Evolutionary conservation across 805 yeast genomes (phyloP).

Genomic region (Suhomyces sp.): DNA sequence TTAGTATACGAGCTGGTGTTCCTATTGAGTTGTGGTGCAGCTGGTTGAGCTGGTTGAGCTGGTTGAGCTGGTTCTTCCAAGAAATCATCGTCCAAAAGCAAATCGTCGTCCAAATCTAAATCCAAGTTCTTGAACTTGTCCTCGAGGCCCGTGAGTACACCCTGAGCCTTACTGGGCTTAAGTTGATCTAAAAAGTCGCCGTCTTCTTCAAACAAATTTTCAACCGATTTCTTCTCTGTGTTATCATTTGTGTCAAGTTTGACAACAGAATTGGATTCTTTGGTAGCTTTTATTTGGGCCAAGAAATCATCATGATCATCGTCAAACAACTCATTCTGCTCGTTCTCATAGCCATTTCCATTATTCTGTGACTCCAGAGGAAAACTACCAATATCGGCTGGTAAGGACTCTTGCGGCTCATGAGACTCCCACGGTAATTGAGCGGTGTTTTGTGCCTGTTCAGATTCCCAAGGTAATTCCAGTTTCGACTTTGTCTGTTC

Average conservation of each 20-base stretch:
- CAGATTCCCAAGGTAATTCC: conserved; percentile 3
- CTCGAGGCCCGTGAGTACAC: not conserved
- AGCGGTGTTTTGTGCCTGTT: not conserved
- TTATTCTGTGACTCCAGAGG: not conserved
- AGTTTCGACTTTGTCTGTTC: not conserved
- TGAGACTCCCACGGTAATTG: not conserved
- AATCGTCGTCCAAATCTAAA: conserved; percentile 30
- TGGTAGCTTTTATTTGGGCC: not conserved
- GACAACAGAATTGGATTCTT: not conserved
- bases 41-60: not conserved
- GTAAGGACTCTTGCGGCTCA: not conserved
- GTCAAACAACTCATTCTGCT: not conserved
- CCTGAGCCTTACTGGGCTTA: not conserved
- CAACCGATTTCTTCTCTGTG: not conserved
- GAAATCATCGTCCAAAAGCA: conserved; percentile 36
- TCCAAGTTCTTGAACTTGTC: conserved; percentile 11
- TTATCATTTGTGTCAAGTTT: not conserved
- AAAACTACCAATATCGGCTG: not conserved
- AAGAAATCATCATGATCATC: not conserved
- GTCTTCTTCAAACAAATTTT: conserved; percentile 15
- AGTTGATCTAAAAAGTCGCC: conserved; percentile 18
- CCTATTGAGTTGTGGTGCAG: not conserved
- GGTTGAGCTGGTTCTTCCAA: conserved; percentile 21
- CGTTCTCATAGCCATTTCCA: not conserved
- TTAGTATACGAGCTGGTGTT: not conserved